phyloP scores from a whole-genome alignment of 345 rosid genomes.

The Raphanus sativus region DNA sequence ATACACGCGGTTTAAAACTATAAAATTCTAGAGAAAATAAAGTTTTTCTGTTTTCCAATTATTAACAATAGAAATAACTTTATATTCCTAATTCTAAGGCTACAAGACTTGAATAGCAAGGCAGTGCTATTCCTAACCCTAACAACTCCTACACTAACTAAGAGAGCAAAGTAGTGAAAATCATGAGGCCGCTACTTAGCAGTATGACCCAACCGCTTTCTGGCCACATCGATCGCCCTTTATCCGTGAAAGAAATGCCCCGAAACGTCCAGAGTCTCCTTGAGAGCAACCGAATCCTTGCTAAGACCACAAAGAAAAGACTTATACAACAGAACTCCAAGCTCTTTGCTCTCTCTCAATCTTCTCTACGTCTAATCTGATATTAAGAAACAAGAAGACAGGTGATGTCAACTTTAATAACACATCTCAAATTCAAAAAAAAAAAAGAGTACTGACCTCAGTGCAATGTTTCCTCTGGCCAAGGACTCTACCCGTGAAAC shows the following conservation, averaged over 20 bases:
- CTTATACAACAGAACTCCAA: background rate
- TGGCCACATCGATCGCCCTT: background rate
- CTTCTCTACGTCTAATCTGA: background rate
- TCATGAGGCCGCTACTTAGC: constrained; percentile 43
- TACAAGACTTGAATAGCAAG: constrained; percentile 12
- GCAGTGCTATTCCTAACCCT: constrained; percentile 2
- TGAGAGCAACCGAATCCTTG: background rate
- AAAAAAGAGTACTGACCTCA: background rate
- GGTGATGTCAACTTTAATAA: background rate
- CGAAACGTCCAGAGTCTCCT: background rate
- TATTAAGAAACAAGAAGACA: background rate
- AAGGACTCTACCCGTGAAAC: background rate
- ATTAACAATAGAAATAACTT: background rate
- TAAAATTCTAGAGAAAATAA: background rate
- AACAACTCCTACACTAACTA: constrained; percentile 12
- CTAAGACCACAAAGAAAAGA: background rate
- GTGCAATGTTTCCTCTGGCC: background rate
- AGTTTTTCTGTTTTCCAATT: background rate
- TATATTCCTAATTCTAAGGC: constrained; percentile 9
- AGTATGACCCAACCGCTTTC: background rate
- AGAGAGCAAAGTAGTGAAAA: constrained; percentile 71
- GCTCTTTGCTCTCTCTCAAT: background rate
- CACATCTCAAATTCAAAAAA: background rate
- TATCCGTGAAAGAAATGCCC: background rate
- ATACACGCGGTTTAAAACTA: too few species aligned